Conservation (phyloP, 2,329 filamentous ascomycete genomes). For the Aspergillus pseudotamarii region DNA sequence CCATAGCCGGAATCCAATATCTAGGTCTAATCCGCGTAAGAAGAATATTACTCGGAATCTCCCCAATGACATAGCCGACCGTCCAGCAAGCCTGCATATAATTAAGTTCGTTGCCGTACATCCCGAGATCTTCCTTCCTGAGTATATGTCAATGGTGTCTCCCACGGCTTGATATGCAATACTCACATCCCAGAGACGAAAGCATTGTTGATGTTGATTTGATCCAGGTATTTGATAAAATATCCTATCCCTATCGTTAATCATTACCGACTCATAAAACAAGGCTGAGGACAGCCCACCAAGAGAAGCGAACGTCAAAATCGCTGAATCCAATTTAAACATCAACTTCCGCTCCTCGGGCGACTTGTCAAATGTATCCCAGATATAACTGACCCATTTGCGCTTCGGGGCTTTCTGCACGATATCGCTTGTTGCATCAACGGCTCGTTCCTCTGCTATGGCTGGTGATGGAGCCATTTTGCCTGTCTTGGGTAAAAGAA, state of each 20-base stretch:
- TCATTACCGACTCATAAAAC: neutral
- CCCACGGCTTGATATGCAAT: neutral
- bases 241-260: conserved; percentile 40
- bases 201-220: conserved; percentile 50
- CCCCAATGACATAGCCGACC: conserved; percentile 61
- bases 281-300: conserved; percentile 31
- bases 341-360: conserved; percentile 53
- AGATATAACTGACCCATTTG: conserved; percentile 55
- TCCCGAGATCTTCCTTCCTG: conserved; percentile 56
- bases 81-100: conserved; percentile 61
- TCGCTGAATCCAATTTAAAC: conserved; percentile 53
- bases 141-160: neutral
- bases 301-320: conserved; percentile 51
- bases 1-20: conserved; percentile 53
- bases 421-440: conserved; percentile 12
- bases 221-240: conserved; percentile 55
- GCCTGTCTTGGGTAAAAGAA: neutral
- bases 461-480: conserved; percentile 22
- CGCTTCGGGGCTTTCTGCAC: conserved; percentile 33
- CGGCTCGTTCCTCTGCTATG: conserved; percentile 17
- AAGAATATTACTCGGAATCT: conserved; percentile 56
- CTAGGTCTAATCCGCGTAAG: conserved; percentile 52
- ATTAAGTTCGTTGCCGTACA: conserved; percentile 60
- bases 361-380: conserved; percentile 57
- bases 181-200: conserved; percentile 52